Conservation (phyloP, 2,329 filamentous ascomycete genomes). For the Pseudogymnoascus sp. region DNA sequence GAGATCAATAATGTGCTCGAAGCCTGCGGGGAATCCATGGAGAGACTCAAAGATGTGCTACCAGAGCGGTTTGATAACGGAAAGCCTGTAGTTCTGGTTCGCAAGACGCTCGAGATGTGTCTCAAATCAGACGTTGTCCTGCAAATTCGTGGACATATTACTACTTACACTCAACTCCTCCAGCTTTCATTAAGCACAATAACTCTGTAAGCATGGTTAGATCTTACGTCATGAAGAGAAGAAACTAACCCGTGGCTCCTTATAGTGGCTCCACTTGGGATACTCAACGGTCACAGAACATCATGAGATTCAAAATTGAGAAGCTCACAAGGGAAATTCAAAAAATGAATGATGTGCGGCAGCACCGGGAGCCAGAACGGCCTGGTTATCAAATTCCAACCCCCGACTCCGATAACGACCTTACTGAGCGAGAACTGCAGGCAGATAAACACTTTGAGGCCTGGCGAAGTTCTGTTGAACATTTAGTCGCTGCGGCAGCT, state of each 20-base stretch:
- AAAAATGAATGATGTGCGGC: not conserved
- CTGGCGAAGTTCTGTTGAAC: not conserved
- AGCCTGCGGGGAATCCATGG: not conserved
- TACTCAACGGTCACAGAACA: not conserved
- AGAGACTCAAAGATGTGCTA: not conserved
- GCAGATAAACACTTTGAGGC: not conserved
- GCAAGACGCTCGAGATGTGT: not conserved
- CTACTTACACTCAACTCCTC: not conserved
- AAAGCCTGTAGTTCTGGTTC: not conserved
- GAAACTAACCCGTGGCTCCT: not conserved
- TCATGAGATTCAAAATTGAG: not conserved
- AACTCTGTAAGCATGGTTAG: not conserved
- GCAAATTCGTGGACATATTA: not conserved
- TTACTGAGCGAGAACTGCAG: not conserved
- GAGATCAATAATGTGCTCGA: not conserved
- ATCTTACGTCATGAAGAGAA: not conserved
- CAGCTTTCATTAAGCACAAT: not conserved
- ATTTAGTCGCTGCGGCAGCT: not conserved
- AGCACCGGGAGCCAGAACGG: not conserved
- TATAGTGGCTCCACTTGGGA: not conserved
- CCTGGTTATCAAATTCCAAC: not conserved
- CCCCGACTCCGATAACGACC: not conserved
- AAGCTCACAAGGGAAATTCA: not conserved
- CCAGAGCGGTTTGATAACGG: not conserved
- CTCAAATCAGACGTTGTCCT: not conserved